A percentile compares a stretch with the other conserved stretches of the same genome.
These are phyloP conservation scores for Phialophora verrucosa DNA, from an alignment of 2,329 filamentous ascomycete genomes.

Conservation along the genomic window DNA sequence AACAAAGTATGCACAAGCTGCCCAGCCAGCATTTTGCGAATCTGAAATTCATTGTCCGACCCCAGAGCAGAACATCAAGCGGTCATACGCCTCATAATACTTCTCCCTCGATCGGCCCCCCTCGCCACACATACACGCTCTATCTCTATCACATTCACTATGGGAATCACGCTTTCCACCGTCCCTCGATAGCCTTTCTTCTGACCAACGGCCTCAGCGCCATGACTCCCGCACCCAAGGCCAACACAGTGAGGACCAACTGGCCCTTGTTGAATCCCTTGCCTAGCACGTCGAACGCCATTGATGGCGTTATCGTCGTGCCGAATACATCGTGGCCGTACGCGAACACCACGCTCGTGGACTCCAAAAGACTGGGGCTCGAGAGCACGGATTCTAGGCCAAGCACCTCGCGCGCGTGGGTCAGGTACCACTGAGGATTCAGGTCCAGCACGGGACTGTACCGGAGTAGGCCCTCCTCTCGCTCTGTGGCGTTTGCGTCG, in stretches of 20 bases:
- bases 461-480: conserved; percentile 78
- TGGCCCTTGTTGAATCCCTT: conserved; percentile 92
- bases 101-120: not conserved
- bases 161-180: conserved; percentile 35
- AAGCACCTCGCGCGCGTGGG: conserved; percentile 80
- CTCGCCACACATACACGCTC: not conserved
- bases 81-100: not conserved
- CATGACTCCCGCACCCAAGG: conserved; percentile 75
- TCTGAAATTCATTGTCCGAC: not conserved
- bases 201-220: conserved; percentile 85
- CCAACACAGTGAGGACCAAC: conserved; percentile 81
- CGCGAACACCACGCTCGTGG: conserved; percentile 86
- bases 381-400: conserved; percentile 76
- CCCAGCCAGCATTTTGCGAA: not conserved
- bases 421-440: conserved; percentile 78
- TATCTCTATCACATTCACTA: not conserved
- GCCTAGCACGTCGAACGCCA: conserved; percentile 88
- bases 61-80: not conserved
- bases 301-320: conserved; percentile 82
- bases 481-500: conserved; percentile 78
- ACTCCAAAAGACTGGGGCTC: conserved; percentile 81
- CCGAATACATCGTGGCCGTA: conserved; percentile 87
- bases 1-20: not conserved
- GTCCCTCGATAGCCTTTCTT: conserved; percentile 37
- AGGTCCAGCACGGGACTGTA: conserved; percentile 82